Evolutionary conservation across 2,329 filamentous ascomycete genomes (phyloP), one percentile per base, ranked within the genome.

Genomic region (Helotiales sp.): DNA sequence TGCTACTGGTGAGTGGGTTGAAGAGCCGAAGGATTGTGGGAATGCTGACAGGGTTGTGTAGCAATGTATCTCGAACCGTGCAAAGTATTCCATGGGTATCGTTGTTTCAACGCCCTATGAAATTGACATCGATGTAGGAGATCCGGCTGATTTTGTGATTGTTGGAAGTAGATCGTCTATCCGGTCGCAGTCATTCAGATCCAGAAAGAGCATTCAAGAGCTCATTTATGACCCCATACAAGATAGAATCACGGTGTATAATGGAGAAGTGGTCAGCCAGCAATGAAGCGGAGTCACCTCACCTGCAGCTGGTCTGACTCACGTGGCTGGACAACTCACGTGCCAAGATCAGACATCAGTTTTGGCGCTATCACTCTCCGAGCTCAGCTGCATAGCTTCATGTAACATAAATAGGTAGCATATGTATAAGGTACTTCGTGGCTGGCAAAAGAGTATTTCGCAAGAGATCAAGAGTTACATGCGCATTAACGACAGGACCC

Each of bases 1-100:
- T 85, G 3, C 71, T 91, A 47, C 88, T 78, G 66, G 80, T 80
- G 69, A 73, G 79, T 71, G n/a, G 5, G 29, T 15, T 10, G 22
- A 2, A 33, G 29, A 19, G 2, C 10, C 38, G 17, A 27, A 17
- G 24, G 40, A 17, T 22, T 38, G 17, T 38, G 34, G n/a, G 19
- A n/a, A 17, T 33, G 54, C 58, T 66, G 30, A 66, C 27, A 30
- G 31, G 9, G 27, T 3, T 30, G 1, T 29, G 38, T 46, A 70
- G 69, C 60, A 70, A 66, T 71, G 69, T 47, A 59, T 70, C 34
- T 69, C 69, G 27, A 64, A 52, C 36, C 59, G 69, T 59, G 69
- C 69, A 3, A 69, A 66, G 42, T 17, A 55, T 15, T 67, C 69
- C n/a, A 71, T 70, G 33, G 69, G 69, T 2, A 55, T 69, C 10